Conservation (phyloP, 768 basidiomycete genomes). For the Peribolospora kevripleyi region DNA sequence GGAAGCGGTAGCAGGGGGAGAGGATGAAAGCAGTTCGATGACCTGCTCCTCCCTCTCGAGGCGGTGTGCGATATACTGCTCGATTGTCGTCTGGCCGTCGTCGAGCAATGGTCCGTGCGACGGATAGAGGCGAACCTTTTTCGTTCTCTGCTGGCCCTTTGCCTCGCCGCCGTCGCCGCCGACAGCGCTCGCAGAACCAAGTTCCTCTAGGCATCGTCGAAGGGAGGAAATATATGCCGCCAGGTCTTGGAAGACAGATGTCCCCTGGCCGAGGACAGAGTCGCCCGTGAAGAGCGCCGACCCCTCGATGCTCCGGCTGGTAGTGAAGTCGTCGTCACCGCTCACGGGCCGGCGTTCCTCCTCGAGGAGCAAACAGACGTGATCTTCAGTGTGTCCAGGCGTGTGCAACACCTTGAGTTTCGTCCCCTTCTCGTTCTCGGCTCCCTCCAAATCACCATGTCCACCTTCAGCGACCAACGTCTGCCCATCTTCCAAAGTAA, state of each 20-base stretch:
- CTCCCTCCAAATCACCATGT: no score
- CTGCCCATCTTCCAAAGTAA: background rate
- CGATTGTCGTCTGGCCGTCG: constrained; percentile 35
- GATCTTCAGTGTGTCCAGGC: constrained; percentile 71
- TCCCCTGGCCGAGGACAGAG: constrained; percentile 64
- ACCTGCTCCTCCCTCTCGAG: constrained; percentile 56
- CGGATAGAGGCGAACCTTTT: constrained; percentile 34
- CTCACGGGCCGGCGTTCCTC: constrained; percentile 22
- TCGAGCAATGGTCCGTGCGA: constrained; percentile 56
- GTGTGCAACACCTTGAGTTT: constrained; percentile 44
- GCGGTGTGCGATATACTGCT: constrained; percentile 51
- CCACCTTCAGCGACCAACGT: constrained; percentile 19
- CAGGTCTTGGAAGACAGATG: constrained; percentile 64
- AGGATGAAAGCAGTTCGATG: constrained; percentile 29
- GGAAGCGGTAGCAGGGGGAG: no score
- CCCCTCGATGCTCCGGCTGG: no score
- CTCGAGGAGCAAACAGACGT: constrained; percentile 40
- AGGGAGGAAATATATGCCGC: constrained; percentile 28
- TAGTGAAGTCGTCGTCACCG: no score
- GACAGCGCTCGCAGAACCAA: constrained; percentile 22
- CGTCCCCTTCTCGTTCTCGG: no score
- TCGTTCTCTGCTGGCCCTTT: background rate
- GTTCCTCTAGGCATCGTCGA: constrained; percentile 18
- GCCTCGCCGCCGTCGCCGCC: background rate
- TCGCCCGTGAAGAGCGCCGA: constrained; percentile 61